A percentile compares a stretch with the other conserved stretches of the same genome.
These are phyloP conservation scores for Rhizopus sp. DNA, from an alignment of 371 early-diverging fungal species.

Conservation along the genomic window DNA sequence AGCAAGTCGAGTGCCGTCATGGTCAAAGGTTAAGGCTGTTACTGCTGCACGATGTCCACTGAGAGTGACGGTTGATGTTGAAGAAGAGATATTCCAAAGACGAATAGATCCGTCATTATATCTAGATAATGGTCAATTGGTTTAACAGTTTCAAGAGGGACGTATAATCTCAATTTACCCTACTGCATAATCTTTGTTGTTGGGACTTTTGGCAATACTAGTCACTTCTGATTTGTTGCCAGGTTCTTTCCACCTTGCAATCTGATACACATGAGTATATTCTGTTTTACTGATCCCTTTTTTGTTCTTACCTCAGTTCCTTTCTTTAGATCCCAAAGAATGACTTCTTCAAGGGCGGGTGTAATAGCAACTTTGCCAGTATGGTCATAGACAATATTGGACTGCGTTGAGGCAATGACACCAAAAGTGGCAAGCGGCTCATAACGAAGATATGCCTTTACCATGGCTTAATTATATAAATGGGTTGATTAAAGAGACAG, in stretches of 20 bases:
- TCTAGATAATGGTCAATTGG: slow-evolving; percentile 23
- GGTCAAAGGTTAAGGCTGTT: slow-evolving; percentile 81
- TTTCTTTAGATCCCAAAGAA: slow-evolving; percentile 86
- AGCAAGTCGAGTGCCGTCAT: slow-evolving; percentile 77
- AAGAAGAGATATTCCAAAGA: slow-evolving; percentile 62
- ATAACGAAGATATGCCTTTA: slow-evolving; percentile 87
- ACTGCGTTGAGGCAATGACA: slow-evolving; percentile 69
- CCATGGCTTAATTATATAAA: slow-evolving; percentile 42
- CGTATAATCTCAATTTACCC: slow-evolving; percentile 57
- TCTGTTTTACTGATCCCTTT: background rate
- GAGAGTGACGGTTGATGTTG: slow-evolving; percentile 67
- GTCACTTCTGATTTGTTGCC: slow-evolving; percentile 84
- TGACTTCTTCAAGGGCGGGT: slow-evolving; percentile 83
- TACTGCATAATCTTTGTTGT: slow-evolving; percentile 74
- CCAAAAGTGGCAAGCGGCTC: slow-evolving; percentile 80
- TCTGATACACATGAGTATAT: slow-evolving; percentile 30
- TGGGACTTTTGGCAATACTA: slow-evolving; percentile 67
- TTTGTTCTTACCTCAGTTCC: slow-evolving; percentile 64
- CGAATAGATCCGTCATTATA: slow-evolving; percentile 87
- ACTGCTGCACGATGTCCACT: slow-evolving; percentile 93
- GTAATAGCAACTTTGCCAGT: slow-evolving; percentile 74
- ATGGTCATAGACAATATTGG: slow-evolving; percentile 73
- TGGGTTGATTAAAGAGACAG: no score
- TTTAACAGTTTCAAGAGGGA: background rate
- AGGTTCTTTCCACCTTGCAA: slow-evolving; percentile 72